Percentiles rank a stretch among this genome's conserved stretches.
Evolutionary conservation across 2,329 filamentous ascomycete genomes (phyloP).

Genomic region (Hypomyces rosellus): DNA sequence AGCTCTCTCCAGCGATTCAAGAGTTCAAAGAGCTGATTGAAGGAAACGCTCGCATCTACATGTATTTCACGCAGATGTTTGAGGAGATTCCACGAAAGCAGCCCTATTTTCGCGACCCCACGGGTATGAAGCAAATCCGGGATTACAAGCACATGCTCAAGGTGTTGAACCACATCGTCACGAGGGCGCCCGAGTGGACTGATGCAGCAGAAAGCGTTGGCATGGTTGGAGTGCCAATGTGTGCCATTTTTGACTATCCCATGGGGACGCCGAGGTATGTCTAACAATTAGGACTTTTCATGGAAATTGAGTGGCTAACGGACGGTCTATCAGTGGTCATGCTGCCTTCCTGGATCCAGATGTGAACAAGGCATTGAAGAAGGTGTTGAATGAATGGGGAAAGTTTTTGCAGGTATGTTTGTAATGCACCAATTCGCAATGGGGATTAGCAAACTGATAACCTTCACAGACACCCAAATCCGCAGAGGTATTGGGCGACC

Average conservation of each 20-base stretch:
- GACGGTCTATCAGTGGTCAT: slow-evolving; percentile 31
- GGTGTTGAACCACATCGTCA: slow-evolving; percentile 56
- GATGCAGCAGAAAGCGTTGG: slow-evolving; percentile 44
- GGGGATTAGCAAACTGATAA: not conserved
- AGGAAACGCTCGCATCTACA: slow-evolving; percentile 54
- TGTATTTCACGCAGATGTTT: slow-evolving; percentile 64
- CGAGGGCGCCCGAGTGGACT: slow-evolving; percentile 46
- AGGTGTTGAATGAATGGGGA: slow-evolving; percentile 52
- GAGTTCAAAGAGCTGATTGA: slow-evolving; percentile 65
- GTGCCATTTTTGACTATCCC: slow-evolving; percentile 48
- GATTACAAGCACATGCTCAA: slow-evolving; percentile 61
- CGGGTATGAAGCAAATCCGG: slow-evolving; percentile 55
- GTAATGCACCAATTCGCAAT: not conserved
- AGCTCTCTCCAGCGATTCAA: slow-evolving; percentile 52
- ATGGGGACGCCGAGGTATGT: slow-evolving; percentile 46
- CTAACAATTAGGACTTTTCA: not conserved
- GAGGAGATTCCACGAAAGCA: slow-evolving; percentile 39
- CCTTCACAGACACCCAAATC: slow-evolving; percentile 42
- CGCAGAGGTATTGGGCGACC: slow-evolving; percentile 40
- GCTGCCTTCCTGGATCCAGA: slow-evolving; percentile 50
- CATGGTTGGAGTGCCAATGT: slow-evolving; percentile 49
- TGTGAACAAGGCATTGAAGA: slow-evolving; percentile 48
- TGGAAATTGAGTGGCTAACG: slow-evolving; percentile 1
- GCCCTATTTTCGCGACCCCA: slow-evolving; percentile 56
- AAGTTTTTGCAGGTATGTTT: slow-evolving; percentile 39